Conservation (phyloP, 2,329 filamentous ascomycete species). For the Aspergillus pseudoterreus region DNA sequence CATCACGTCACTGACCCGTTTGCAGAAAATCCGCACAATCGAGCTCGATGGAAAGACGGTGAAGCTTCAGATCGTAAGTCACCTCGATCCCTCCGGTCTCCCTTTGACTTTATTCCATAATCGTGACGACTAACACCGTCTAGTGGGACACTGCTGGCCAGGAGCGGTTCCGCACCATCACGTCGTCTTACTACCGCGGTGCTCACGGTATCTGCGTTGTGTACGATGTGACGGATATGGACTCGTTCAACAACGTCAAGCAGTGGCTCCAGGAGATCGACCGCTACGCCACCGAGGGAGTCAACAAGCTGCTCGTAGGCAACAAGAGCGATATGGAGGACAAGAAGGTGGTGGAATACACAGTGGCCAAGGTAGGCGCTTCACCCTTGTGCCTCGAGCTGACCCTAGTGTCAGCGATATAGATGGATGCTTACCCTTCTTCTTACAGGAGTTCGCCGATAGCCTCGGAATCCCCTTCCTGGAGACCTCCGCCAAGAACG, state of each 20-base stretch:
- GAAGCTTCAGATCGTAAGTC: conserved; percentile 93
- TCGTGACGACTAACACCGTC: conserved; percentile 15
- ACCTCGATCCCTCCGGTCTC: not conserved
- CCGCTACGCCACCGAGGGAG: conserved; percentile 96
- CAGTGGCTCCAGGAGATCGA: conserved; percentile 99
- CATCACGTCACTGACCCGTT: not conserved
- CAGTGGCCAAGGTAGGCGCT: conserved; percentile 84
- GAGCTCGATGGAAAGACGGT: conserved; percentile 99
- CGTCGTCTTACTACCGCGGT: conserved; percentile 98
- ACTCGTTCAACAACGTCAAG: conserved; percentile 99
- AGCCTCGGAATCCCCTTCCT: conserved; percentile 98
- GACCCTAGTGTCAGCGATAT: not conserved
- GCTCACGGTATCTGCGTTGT: conserved; percentile 99
- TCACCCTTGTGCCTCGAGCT: not conserved
- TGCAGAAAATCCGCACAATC: conserved; percentile 98
- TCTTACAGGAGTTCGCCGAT: conserved; percentile 86
- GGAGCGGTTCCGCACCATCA: conserved; percentile 99
- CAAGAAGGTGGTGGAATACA: conserved; percentile 99
- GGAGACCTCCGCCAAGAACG: conserved; percentile 99
- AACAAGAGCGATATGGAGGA: conserved; percentile 99
- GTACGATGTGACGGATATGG: conserved; percentile 99
- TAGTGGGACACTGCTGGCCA: conserved; percentile 99
- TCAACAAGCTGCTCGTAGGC: conserved; percentile 98
- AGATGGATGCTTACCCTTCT: conserved; percentile 9
- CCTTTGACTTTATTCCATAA: not conserved